These are phyloP conservation scores for Basipetospora sp. DNA, from an alignment of 2,329 filamentous ascomycete genomes.

Conservation along the genomic window DNA sequence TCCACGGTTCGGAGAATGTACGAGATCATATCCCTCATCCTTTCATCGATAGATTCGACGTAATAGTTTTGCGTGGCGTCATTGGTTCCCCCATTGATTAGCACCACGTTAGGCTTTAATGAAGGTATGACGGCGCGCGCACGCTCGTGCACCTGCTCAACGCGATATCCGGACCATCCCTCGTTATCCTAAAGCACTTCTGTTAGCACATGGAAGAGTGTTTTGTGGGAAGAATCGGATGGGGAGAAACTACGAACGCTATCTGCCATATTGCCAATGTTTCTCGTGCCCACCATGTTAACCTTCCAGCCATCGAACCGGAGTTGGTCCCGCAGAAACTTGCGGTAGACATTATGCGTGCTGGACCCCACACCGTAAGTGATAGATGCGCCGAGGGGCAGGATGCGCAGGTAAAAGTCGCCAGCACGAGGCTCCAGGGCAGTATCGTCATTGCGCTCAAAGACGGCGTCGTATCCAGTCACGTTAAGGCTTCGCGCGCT, in stretches of 20 bases:
- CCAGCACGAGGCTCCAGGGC: not conserved
- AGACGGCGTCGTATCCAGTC: no score
- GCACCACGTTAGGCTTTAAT: constrained; percentile 11
- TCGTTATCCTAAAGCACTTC: constrained; percentile 10
- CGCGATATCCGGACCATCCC: constrained; percentile 9
- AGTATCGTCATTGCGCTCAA: no score
- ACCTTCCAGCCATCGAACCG: constrained; percentile 14
- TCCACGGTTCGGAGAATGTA: constrained; percentile 8
- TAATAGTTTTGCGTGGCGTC: constrained; percentile 9
- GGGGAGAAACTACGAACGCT: not conserved
- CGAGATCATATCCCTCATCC: constrained; percentile 9
- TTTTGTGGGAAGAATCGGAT: not conserved
- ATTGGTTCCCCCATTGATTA: constrained; percentile 13
- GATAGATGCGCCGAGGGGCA: constrained; percentile 22
- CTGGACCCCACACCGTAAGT: constrained; percentile 16
- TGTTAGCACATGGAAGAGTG: not conserved
- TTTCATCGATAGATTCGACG: not conserved
- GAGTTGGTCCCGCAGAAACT: constrained; percentile 16
- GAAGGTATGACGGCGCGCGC: not conserved
- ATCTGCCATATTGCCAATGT: constrained; percentile 22
- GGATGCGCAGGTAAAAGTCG: constrained; percentile 14
- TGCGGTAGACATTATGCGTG: constrained; percentile 22
- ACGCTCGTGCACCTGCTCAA: constrained; percentile 5
- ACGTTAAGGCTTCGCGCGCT: no score
- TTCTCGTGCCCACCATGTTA: constrained; percentile 27